phyloP scores from a whole-genome alignment of 257 asterid species.

The Solanum acaule region DNA sequence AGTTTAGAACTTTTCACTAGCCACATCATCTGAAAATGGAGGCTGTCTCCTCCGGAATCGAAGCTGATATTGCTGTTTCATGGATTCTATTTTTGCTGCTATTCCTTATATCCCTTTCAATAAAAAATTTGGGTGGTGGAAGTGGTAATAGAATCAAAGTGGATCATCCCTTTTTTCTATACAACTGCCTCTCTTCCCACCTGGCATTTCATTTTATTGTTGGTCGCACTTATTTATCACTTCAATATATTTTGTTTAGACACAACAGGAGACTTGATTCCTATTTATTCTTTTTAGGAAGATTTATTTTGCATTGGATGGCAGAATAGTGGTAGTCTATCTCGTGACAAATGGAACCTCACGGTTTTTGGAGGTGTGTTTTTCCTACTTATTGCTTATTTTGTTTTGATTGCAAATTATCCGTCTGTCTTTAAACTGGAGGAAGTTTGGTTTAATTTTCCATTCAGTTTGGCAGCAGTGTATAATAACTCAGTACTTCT shows the following conservation, averaged over 20 bases:
- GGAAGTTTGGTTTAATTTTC: neutral
- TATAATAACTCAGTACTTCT: neutral
- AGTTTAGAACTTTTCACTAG: neutral
- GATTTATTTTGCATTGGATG: constrained; percentile 87
- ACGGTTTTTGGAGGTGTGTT: constrained; percentile 86
- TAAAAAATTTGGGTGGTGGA: neutral
- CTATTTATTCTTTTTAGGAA: constrained; percentile 42
- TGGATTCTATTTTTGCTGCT: neutral
- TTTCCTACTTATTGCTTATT: neutral
- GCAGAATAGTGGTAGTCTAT: constrained; percentile 76
- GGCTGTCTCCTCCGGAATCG: neutral
- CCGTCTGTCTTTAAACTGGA: neutral
- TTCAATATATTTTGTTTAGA: neutral
- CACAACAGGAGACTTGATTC: neutral
- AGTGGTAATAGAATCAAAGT: neutral
- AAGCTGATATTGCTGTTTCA: neutral
- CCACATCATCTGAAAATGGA: neutral
- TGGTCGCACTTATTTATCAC: neutral
- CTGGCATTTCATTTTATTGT: neutral
- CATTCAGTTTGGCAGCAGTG: neutral
- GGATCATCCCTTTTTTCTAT: neutral
- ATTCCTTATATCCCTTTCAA: neutral
- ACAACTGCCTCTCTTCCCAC: neutral
- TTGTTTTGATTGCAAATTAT: neutral
- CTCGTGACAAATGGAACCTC: constrained; percentile 66